phyloP scores from a whole-genome alignment of 2,329 filamentous ascomycete genomes.

The Fusarium sp. region DNA sequence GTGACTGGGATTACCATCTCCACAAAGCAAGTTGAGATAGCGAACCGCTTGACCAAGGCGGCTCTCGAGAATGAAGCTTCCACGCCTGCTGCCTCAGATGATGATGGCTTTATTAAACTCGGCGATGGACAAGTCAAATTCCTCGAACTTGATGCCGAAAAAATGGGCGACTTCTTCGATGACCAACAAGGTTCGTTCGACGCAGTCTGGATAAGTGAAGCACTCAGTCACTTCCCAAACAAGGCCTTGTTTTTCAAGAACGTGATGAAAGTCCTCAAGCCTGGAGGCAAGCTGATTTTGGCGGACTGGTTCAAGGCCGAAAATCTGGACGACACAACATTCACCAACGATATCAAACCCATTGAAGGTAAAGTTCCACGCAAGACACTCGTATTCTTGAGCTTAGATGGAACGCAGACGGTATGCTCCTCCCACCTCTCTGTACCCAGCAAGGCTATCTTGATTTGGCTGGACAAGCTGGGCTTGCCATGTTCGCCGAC shows the following conservation, averaged over 20 bases:
- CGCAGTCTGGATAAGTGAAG: conserved; percentile 71
- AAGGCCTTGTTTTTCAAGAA: conserved; percentile 69
- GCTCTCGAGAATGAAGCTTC: conserved; percentile 41
- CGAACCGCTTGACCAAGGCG: conserved; percentile 59
- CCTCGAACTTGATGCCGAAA: conserved; percentile 70
- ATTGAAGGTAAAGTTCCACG: conserved; percentile 60
- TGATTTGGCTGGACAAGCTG: conserved; percentile 59
- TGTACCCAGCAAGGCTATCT: conserved; percentile 66
- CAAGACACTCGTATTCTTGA: background rate
- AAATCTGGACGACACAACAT: conserved; percentile 55
- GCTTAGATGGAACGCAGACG: conserved; percentile 53
- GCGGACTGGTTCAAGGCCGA: conserved; percentile 72
- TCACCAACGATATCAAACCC: conserved; percentile 65
- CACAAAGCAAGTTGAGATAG: conserved; percentile 68
- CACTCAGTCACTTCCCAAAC: conserved; percentile 69
- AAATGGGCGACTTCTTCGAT: conserved; percentile 65
- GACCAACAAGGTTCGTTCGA: conserved; percentile 58
- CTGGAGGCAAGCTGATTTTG: conserved; percentile 64
- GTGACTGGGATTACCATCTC: conserved; percentile 72
- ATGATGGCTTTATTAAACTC: conserved; percentile 52
- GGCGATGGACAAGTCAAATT: conserved; percentile 63
- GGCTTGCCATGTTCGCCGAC: conserved; percentile 56
- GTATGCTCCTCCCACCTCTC: conserved; percentile 69
- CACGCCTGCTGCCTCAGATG: conserved; percentile 24
- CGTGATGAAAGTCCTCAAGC: conserved; percentile 58